These are phyloP conservation scores for Skeletonema costatum DNA, from an alignment of 108 stramenopile species.

Conservation along the genomic window DNA sequence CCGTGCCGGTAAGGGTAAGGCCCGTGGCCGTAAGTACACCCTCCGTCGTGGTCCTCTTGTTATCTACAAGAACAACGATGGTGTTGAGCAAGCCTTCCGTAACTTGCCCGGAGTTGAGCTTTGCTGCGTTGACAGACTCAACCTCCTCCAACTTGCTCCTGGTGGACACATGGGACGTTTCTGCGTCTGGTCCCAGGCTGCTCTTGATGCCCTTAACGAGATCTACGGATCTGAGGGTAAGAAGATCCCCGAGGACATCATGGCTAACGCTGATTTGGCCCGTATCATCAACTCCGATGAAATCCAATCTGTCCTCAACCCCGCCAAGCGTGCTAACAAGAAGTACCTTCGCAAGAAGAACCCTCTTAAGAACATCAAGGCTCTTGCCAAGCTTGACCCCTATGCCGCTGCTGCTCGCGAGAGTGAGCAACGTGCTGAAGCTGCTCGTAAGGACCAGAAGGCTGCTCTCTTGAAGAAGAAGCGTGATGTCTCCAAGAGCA, in stretches of 20 bases:
- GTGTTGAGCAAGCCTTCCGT: conserved; percentile 94
- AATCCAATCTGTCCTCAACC: conserved; percentile 94
- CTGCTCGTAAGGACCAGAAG: conserved; percentile 68
- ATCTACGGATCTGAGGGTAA: conserved; percentile 93
- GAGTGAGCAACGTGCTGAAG: conserved; percentile 70
- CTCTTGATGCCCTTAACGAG: conserved; percentile 93
- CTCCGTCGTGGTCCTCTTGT: conserved; percentile 97
- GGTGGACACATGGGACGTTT: conserved; percentile 99
- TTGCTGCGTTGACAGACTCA: conserved; percentile 93
- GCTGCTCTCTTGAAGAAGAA: conserved; percentile 59
- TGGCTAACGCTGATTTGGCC: conserved; percentile 98
- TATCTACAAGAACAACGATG: conserved; percentile 92
- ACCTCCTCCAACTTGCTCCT: conserved; percentile 97
- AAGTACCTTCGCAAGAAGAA: conserved; percentile 91
- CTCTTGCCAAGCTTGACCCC: conserved; percentile 92
- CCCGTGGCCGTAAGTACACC: conserved; percentile 95
- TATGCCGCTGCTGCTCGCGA: conserved; percentile 89
- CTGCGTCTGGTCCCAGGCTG: conserved; percentile 96
- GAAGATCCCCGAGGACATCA: conserved; percentile 86
- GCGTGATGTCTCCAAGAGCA: conserved; percentile 65
- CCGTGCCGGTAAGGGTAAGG: conserved; percentile 99
- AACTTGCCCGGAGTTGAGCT: conserved; percentile 98
- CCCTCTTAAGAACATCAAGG: conserved; percentile 87
- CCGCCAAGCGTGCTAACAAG: conserved; percentile 79
- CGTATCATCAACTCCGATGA: conserved; percentile 98